Evolutionary conservation across 345 rosid species (phyloP), one percentile per base, ranked within the genome.

Genomic region (Trapa incisa): DNA sequence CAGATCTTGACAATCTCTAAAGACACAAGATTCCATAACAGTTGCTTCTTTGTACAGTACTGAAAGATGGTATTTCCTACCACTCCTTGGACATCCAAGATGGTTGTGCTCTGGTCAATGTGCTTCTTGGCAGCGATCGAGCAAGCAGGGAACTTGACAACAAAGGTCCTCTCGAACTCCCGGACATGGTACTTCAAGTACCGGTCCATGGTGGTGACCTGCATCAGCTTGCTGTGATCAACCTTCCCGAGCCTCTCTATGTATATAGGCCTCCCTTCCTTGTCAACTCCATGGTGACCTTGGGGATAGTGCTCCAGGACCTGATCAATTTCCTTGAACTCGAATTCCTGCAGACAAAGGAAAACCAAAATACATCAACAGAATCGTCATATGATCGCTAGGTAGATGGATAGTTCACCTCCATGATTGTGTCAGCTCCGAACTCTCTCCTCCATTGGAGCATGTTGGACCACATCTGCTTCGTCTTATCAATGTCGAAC

Each of bases 51-150:
- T 7, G 8, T 7, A 45, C 48, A 45, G 48, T 7, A 42, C 8
- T 42, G 45, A 41, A 41, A 41, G 4, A 41, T 45, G 48, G 29
- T 22, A 22, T 11, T 45, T 13, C 83, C 77, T 63, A 80, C 83
- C 83, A 75, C 80, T 74, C 61, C 14, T 29, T 54, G 61, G 14
- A 67, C 61, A 54, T 54, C 70, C 50, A 37, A 17, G 16, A 68
- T 52, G 9, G 63, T 68, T 37, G 47, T 68, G 33, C 43, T 53
- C 33, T 15, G 35, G n/a, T 53, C 32, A 15, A 67, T n/a, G 14
- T 42, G 67, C 36, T 13, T 65, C 36, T 65, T 65, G 0, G 67
- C 67, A 2, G 53, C 53, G 22, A 65, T 42, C 29, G 67, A 39
- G 13, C 37, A 65, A 4, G 67, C 67, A 5, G 53, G 37, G 37